Base-by-base conservation (phyloP, 2,329 filamentous ascomycete species). In the Gnomoniopsis smithogilvyi region DNA sequence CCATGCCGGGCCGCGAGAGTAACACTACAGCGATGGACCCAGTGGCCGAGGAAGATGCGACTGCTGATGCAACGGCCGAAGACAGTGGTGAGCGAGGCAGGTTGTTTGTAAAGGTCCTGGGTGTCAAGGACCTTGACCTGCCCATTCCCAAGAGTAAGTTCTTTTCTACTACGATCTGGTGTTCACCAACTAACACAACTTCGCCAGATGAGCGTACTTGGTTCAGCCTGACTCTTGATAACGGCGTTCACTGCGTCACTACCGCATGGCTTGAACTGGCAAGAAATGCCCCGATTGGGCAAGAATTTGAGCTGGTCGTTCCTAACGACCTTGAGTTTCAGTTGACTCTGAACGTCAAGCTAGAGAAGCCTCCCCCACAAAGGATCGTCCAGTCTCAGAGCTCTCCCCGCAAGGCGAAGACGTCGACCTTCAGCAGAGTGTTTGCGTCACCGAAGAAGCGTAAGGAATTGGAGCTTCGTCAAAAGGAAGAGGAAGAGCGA, bases 311-410 rank as follows among this genome's bases (percentile, higher is more conserved):
- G 76, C 86, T 99, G 48, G 93, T 98, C 34, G 95, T 99, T 26
- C 88, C 96, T 52, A 95, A 96, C 66, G 95, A 99, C 67, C 85
- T 99, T n/a, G 95, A 99, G 73, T 99, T 99, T 77, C 95, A 99
- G 74, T 84, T 99, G 43, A 98, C 95, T 0, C 83, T 99, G 15
- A 96, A 97, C 66, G 96, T 96, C 64, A 97, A 97, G 78, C 82
- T 98, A 24, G 90, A 93, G 65, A 91, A 93, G 69, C 91, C 90
- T 6, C 86, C 88, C 26, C 82, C 89, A 14, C 78, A 78, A 61
- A 76, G 76, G 56, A 70, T 82, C 1, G 70, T 76, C 1, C 76
- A 77, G 41, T 83, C 87, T 3, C 85, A 89, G 2, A 79, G 82
- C 21, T 94, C 91, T 71, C 72, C 80, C 30, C 67, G 76, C 68